Evolutionary conservation across 257 asterid species (phyloP).

Genomic region (Solanum peruvianum): DNA sequence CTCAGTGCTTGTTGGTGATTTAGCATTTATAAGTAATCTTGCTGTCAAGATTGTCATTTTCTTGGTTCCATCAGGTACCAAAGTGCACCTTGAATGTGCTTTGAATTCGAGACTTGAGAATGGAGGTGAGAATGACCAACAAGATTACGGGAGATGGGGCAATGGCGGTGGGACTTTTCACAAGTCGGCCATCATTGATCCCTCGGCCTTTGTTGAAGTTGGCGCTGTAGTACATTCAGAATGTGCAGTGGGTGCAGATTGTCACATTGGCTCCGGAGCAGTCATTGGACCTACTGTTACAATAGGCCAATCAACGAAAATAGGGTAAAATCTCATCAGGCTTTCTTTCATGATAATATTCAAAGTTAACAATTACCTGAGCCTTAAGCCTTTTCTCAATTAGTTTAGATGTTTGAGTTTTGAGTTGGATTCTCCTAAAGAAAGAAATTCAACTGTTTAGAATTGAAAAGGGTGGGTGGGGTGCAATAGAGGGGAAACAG

Average conservation of each 20-base stretch:
- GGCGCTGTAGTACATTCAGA: slow-evolving; percentile 71
- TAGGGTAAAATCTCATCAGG: slow-evolving; percentile 40
- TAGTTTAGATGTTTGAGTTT: background rate
- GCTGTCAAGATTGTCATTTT: background rate
- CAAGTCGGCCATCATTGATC: slow-evolving; percentile 59
- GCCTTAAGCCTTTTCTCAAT: background rate
- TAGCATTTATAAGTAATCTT: background rate
- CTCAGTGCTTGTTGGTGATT: background rate
- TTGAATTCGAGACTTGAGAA: slow-evolving; percentile 32
- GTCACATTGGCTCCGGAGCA: slow-evolving; percentile 59
- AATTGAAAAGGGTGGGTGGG: background rate
- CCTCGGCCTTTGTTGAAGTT: slow-evolving; percentile 51
- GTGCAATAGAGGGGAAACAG: background rate
- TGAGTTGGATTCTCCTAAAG: background rate
- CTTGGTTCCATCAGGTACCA: background rate
- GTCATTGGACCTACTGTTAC: slow-evolving; percentile 65
- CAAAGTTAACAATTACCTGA: too few relatives aligned
- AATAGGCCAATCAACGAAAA: slow-evolving; percentile 66
- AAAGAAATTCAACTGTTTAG: background rate
- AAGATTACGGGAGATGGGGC: slow-evolving; percentile 52
- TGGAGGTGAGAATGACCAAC: slow-evolving; percentile 8
- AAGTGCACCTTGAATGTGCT: background rate
- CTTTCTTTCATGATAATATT: background rate
- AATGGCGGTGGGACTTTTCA: slow-evolving; percentile 80
- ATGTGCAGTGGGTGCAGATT: slow-evolving; percentile 54